A percentile compares a stretch with the other conserved stretches of the same genome.
phyloP scores from a whole-genome alignment of 2,329 filamentous ascomycete species.

The Diaporthe citrichinensis region DNA sequence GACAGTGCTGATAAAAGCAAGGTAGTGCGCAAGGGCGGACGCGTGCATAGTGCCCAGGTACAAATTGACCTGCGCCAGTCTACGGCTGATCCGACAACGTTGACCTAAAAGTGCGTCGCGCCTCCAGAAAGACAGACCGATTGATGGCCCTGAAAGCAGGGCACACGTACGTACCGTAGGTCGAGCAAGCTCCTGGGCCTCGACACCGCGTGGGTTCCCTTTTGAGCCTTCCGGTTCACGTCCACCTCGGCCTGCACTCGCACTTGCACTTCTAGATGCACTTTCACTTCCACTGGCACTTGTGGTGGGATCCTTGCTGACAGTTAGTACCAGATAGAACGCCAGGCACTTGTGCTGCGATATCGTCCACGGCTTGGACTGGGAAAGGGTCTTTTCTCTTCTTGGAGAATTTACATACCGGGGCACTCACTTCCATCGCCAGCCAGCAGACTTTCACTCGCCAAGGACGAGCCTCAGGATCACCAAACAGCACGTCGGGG shows the following conservation, averaged over 20 bases:
- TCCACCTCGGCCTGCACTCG: not conserved
- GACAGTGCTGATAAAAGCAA: slow-evolving; percentile 2
- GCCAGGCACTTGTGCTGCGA: not conserved
- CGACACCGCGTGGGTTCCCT: not conserved
- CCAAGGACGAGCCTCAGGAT: not conserved
- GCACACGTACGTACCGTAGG: slow-evolving; percentile 27
- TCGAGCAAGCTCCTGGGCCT: slow-evolving; percentile 12
- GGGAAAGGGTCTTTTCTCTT: not conserved
- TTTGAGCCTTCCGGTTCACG: not conserved
- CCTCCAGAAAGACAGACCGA: not conserved
- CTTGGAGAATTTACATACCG: slow-evolving; percentile 2
- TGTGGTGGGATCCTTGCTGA: slow-evolving; percentile 6
- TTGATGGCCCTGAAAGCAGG: not conserved
- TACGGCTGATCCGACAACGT: not conserved
- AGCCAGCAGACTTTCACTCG: not conserved
- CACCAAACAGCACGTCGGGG: slow-evolving; percentile 11
- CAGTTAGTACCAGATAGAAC: not conserved
- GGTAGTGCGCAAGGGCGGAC: not conserved
- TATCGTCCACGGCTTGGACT: not conserved
- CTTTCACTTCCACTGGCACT: not conserved
- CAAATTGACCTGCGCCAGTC: not conserved
- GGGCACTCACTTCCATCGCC: slow-evolving; percentile 3
- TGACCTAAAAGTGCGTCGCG: not conserved
- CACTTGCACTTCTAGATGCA: not conserved
- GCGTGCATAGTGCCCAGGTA: slow-evolving; percentile 2